Evolutionary conservation across 2,329 filamentous ascomycete species (phyloP).

Genomic region (Bipolaris victoriae): DNA sequence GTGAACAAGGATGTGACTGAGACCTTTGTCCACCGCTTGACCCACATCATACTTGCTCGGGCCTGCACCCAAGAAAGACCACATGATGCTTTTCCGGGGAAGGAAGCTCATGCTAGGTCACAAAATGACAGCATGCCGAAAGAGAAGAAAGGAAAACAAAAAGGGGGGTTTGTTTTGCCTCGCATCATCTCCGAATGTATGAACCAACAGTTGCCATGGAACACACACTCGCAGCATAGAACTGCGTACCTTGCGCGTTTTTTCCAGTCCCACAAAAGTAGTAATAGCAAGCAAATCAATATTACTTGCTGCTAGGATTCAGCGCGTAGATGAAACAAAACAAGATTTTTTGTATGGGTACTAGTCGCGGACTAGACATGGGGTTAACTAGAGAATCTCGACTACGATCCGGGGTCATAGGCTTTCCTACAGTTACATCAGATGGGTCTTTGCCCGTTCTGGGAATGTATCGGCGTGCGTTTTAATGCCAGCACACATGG

Average conservation of each 20-base stretch:
- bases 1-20: conserved; percentile 10
- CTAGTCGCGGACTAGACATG: conserved; percentile 8
- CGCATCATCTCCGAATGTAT: background rate
- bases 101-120: background rate
- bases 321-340: conserved; percentile 15
- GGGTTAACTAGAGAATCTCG: background rate
- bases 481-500: background rate
- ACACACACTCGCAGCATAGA: background rate
- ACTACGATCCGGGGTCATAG: background rate
- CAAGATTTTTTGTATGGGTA: conserved; percentile 7
- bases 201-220: conserved; percentile 10
- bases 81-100: conserved; percentile 10
- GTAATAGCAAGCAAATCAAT: conserved; percentile 4
- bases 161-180: background rate
- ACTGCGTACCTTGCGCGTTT: conserved; percentile 3
- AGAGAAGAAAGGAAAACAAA: background rate
- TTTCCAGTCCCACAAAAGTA: background rate
- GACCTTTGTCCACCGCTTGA: conserved; percentile 18
- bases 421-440: background rate
- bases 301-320: background rate
- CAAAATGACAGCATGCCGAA: conserved; percentile 3
- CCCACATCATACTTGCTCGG: conserved; percentile 11
- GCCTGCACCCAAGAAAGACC: background rate
- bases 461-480: conserved; percentile 5
- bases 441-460: background rate